Percentiles rank a stretch among this genome's conserved stretches.
These are phyloP conservation scores for Mycoemilia scoparia DNA, from an alignment of 192 early-diverging fungal genomes.

Conservation along the genomic window DNA sequence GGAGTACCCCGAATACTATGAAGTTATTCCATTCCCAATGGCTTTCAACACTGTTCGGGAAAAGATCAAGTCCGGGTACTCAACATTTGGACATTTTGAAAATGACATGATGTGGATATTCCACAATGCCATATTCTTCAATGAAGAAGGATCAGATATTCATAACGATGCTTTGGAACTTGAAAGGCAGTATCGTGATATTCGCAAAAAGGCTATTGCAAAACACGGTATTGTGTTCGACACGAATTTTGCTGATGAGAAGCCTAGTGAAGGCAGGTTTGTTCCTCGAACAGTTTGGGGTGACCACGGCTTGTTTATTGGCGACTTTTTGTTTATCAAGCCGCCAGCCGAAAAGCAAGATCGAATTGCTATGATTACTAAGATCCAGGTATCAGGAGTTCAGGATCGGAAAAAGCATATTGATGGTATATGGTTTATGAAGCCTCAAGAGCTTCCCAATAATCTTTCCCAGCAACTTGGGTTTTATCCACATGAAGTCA, in stretches of 20 bases:
- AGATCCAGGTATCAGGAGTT: slow-evolving; percentile 15
- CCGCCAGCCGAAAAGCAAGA: slow-evolving; percentile 5
- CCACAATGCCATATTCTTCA: slow-evolving; percentile 82
- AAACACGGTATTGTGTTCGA: slow-evolving; percentile 24
- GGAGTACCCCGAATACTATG: slow-evolving; percentile 85
- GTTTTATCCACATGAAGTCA: slow-evolving; percentile 28
- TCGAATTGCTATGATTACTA: slow-evolving; percentile 21
- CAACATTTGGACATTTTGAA: slow-evolving; percentile 47
- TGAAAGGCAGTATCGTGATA: slow-evolving; percentile 16
- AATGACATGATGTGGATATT: slow-evolving; percentile 73
- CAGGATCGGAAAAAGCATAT: slow-evolving; percentile 24
- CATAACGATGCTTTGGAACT: slow-evolving; percentile 48
- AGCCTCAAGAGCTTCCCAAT: slow-evolving; percentile 25
- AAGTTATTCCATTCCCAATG: slow-evolving; percentile 64
- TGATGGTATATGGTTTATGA: slow-evolving; percentile 26
- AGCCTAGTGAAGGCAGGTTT: slow-evolving; percentile 15
- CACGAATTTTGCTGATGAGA: slow-evolving; percentile 16
- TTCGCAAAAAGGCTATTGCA: slow-evolving; percentile 10
- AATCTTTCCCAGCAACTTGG: slow-evolving; percentile 13
- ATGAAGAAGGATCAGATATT: slow-evolving; percentile 66
- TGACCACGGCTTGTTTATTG: slow-evolving; percentile 20
- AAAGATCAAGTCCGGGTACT: slow-evolving; percentile 46
- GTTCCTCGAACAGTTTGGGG: slow-evolving; percentile 17
- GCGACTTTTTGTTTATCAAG: slow-evolving; percentile 26
- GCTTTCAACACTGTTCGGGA: slow-evolving; percentile 34